These are phyloP conservation scores for Stellera chamaejasme DNA, from an alignment of 345 rosid genomes.

Conservation along the genomic window DNA sequence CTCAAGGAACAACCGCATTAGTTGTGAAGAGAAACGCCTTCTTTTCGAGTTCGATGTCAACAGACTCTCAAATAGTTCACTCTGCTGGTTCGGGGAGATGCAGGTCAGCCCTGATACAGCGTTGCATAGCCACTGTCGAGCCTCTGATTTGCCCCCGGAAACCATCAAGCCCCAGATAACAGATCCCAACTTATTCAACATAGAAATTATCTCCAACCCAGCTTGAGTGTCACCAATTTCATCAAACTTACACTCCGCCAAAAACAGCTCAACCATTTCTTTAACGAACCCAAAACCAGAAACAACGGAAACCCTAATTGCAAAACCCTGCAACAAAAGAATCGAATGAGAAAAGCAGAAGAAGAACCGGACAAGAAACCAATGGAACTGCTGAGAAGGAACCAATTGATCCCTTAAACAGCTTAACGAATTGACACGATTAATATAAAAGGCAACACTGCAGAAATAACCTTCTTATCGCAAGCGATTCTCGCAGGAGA, in stretches of 20 bases:
- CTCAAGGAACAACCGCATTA: constrained; percentile 51
- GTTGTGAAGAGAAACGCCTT: constrained; percentile 45
- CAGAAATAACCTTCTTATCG: too few relatives aligned
- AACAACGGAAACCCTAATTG: too few relatives aligned
- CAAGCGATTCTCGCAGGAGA: too few relatives aligned
- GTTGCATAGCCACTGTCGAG: constrained; percentile 78
- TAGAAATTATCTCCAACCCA: constrained; percentile 28
- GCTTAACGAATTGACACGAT: too few relatives aligned
- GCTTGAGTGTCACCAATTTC: constrained; percentile 20
- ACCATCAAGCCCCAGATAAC: constrained; percentile 49
- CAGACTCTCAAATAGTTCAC: constrained; percentile 45
- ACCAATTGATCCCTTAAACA: too few relatives aligned
- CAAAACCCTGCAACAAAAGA: too few relatives aligned
- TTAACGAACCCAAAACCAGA: too few relatives aligned
- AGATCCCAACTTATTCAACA: constrained; percentile 40
- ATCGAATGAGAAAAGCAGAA: too few relatives aligned
- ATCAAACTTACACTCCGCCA: constrained; percentile 34
- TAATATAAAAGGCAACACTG: too few relatives aligned
- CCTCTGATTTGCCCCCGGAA: constrained; percentile 63
- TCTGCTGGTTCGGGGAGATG: constrained; percentile 35
- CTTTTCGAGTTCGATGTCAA: constrained; percentile 38
- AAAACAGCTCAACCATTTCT: constrained; percentile 42
- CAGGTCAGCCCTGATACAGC: constrained; percentile 34
- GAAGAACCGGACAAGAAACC: too few relatives aligned
- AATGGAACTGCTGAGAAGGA: too few relatives aligned